These are phyloP conservation scores for Floccularia luteovirens DNA, from an alignment of 768 basidiomycete species.

Conservation along the genomic window DNA sequence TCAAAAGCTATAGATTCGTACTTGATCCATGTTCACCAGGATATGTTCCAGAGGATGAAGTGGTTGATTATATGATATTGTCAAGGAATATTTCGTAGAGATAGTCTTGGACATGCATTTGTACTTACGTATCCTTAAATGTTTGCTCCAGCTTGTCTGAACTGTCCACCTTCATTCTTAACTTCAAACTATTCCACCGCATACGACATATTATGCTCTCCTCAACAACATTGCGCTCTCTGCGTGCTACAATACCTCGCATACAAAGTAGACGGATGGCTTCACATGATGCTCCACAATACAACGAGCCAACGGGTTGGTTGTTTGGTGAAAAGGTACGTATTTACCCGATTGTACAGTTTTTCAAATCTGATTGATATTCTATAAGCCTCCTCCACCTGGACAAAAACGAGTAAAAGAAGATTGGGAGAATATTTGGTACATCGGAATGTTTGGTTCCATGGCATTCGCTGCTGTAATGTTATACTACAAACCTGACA, in stretches of 20 bases:
- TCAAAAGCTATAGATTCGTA: constrained; percentile 33
- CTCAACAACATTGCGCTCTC: constrained; percentile 39
- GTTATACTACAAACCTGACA: constrained; percentile 90
- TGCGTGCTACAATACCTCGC: constrained; percentile 29
- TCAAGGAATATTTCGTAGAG: too few relatives aligned
- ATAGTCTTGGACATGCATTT: constrained; percentile 3
- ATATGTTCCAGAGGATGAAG: constrained; percentile 16
- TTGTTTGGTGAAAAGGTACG: constrained; percentile 86
- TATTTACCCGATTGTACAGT: background rate
- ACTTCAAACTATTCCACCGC: too few relatives aligned
- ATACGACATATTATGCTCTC: constrained; percentile 14
- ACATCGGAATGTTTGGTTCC: constrained; percentile 84
- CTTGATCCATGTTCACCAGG: constrained; percentile 48
- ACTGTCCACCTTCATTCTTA: too few relatives aligned
- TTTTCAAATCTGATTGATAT: background rate
- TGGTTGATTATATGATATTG: constrained; percentile 39
- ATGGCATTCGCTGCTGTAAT: constrained; percentile 71
- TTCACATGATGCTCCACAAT: constrained; percentile 74
- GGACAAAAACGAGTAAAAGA: constrained; percentile 85
- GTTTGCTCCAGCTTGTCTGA: constrained; percentile 8
- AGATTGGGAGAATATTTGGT: constrained; percentile 89
- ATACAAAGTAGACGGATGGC: constrained; percentile 42
- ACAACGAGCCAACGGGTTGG: constrained; percentile 84
- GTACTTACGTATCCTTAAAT: background rate
- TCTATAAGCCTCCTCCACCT: constrained; percentile 56